Evolutionary conservation across 116 monocot genomes (phyloP), one percentile per base, ranked within the genome.

Genomic region (Trichopus zeylanicus): DNA sequence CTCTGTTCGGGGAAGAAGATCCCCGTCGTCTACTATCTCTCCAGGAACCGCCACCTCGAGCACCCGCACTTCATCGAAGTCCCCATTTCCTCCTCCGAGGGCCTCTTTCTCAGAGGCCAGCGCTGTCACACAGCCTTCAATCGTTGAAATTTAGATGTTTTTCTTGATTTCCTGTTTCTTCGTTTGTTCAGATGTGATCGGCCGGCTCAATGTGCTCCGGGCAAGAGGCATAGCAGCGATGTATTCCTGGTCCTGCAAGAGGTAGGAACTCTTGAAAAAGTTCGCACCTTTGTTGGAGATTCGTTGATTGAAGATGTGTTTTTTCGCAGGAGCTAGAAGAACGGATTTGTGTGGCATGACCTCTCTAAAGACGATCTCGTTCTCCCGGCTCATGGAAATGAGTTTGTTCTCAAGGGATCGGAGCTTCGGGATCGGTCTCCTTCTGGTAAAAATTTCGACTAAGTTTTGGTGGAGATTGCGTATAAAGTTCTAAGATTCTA

Each of bases 41-140:
- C 78, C 52, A 70, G 88, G 61, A 98, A 85, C 51, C 70, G 75
- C 46, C 91, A 84, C 57, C 84, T 98, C 26, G 98, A 98, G 69
- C 98, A 98, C 57, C 98, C 98, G 0, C 98, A 98, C 57, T 85
- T 98, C 82, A 82, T 98, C 53, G 91, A 98, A 64, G 98, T 98
- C 22, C 79, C 88, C 19, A 21, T 85, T 53, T 81, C 87, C 22
- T 79, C 85, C 48, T 62, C 73, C 13, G 82, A 82, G 0, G 82
- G 81, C 6, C 73, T 98, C 58, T 74, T 78, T 56, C 71, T 98
- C 16, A 84, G 79, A 85, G 97, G 94, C 89, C 12, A 70, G 46
- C 19, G 1, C 0, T 1, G 0, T 42, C n/a, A 15, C 13, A 10
- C n/a, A n/a, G n/a, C 3, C 19, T 21, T 49, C 21, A 0, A 25